These are phyloP conservation scores for Eutrema heterophyllum DNA, from an alignment of 345 rosid species.

Conservation along the genomic window DNA sequence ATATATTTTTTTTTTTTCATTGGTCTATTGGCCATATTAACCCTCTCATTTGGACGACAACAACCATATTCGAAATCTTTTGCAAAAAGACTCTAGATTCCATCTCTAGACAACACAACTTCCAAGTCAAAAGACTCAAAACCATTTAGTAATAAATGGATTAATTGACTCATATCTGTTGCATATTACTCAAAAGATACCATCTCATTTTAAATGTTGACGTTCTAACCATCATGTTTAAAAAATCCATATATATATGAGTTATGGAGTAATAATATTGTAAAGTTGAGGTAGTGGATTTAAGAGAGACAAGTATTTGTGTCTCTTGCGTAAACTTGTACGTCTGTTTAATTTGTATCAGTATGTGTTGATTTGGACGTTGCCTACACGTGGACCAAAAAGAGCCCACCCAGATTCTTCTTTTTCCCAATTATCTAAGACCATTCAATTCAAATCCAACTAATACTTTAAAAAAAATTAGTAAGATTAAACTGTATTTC, in stretches of 20 bases:
- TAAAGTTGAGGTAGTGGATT: conserved; percentile 2
- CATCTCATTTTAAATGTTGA: not conserved
- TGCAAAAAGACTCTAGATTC: too few species aligned
- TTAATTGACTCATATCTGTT: not conserved
- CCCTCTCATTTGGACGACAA: too few species aligned
- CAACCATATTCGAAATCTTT: too few species aligned
- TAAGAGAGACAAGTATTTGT: conserved; percentile 8
- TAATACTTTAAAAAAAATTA: not conserved
- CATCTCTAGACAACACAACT: too few species aligned
- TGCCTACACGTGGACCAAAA: conserved; percentile 23
- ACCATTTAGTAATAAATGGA: too few species aligned
- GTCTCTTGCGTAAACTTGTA: conserved; percentile 5
- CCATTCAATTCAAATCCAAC: conserved; percentile 14
- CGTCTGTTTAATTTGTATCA: not conserved
- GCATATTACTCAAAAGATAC: not conserved
- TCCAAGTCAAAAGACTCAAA: too few species aligned
- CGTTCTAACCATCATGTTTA: too few species aligned
- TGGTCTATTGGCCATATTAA: too few species aligned
- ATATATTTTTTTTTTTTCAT: too few species aligned
- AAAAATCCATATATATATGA: not conserved
- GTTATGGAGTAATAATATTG: not conserved
- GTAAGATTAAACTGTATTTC: not conserved
- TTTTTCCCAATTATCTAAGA: not conserved
- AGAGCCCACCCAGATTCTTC: conserved; percentile 1
- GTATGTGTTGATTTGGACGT: conserved; percentile 14